Percentiles rank a stretch among this genome's conserved stretches.
Evolutionary conservation across 2,329 filamentous ascomycete genomes (phyloP).

Genomic region (Boeremia exigua): DNA sequence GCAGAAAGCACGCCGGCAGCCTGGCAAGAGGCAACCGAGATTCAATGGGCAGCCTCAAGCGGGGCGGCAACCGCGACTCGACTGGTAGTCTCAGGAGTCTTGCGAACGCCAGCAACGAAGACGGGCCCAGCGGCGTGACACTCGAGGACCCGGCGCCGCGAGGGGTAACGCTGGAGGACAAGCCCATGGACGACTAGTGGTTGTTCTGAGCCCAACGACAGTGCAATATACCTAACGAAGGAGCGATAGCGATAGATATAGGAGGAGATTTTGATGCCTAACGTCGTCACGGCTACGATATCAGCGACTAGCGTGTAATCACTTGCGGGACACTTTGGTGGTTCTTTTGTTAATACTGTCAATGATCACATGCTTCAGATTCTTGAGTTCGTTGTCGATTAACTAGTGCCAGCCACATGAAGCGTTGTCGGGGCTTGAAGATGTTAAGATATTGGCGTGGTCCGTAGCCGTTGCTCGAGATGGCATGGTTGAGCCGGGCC

Average conservation of each 20-base stretch:
- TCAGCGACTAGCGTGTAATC: slow-evolving; percentile 18
- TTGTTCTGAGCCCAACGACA: slow-evolving; percentile 12
- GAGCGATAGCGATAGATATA: slow-evolving; percentile 9
- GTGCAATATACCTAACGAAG: slow-evolving; percentile 11
- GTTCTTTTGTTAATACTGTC: slow-evolving; percentile 23
- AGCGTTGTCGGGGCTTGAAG: too few species aligned
- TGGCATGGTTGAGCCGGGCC: slow-evolving; percentile 9
- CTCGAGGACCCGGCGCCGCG: slow-evolving; percentile 58
- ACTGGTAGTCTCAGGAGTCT: slow-evolving; percentile 48
- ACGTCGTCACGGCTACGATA: slow-evolving; percentile 15
- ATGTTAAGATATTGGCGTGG: too few species aligned
- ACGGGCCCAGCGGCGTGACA: slow-evolving; percentile 61
- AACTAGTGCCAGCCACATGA: background rate
- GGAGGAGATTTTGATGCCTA: slow-evolving; percentile 17
- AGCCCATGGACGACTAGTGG: slow-evolving; percentile 75
- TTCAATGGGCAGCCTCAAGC: slow-evolving; percentile 48
- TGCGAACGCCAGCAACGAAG: slow-evolving; percentile 43
- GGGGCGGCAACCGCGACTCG: slow-evolving; percentile 43
- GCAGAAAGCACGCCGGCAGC: slow-evolving; percentile 44
- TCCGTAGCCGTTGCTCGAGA: background rate
- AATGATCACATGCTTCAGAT: slow-evolving; percentile 24
- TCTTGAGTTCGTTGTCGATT: background rate
- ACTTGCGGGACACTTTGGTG: slow-evolving; percentile 10
- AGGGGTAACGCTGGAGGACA: slow-evolving; percentile 74
- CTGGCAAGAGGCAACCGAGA: slow-evolving; percentile 46